These are phyloP conservation scores for Umbelopsis isabellina DNA, from an alignment of 192 early-diverging fungal genomes.

Conservation along the genomic window DNA sequence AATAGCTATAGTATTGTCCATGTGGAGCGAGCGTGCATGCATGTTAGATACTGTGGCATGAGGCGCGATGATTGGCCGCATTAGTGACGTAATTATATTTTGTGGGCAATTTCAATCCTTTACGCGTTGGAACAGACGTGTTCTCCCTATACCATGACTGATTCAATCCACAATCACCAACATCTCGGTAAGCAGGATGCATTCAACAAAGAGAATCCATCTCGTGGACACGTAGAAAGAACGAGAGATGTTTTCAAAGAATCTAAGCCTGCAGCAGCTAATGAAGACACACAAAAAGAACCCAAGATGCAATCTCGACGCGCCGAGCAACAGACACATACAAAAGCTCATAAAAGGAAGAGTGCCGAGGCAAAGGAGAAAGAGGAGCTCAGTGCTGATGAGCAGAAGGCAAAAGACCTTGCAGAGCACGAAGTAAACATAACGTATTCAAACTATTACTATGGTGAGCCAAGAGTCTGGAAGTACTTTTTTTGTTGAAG, in stretches of 20 bases:
- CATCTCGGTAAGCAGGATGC: not conserved
- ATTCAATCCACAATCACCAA: not conserved
- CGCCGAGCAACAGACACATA: not conserved
- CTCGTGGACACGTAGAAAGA: constrained; percentile 6
- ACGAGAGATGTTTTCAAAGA: constrained; percentile 10
- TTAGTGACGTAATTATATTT: not conserved
- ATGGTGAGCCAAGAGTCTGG: constrained; percentile 27
- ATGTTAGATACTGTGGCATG: not conserved
- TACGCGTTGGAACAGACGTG: not conserved
- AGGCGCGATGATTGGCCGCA: not conserved
- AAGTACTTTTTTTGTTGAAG: not conserved
- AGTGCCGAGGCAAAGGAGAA: constrained; percentile 1
- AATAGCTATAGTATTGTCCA: too few relatives aligned
- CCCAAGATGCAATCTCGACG: not conserved
- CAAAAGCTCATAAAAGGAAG: constrained; percentile 6
- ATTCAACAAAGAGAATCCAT: not conserved
- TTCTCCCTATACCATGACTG: not conserved
- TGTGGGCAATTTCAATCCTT: not conserved
- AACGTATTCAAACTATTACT: constrained; percentile 46
- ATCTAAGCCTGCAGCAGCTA: not conserved
- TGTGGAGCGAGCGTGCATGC: not conserved
- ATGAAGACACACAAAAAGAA: not conserved
- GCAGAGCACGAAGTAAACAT: constrained; percentile 43
- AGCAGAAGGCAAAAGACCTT: constrained; percentile 45
- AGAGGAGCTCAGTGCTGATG: constrained; percentile 11